These are phyloP conservation scores for Dactylellina haptotyla DNA, from an alignment of 2,329 filamentous ascomycete genomes.

Conservation along the genomic window DNA sequence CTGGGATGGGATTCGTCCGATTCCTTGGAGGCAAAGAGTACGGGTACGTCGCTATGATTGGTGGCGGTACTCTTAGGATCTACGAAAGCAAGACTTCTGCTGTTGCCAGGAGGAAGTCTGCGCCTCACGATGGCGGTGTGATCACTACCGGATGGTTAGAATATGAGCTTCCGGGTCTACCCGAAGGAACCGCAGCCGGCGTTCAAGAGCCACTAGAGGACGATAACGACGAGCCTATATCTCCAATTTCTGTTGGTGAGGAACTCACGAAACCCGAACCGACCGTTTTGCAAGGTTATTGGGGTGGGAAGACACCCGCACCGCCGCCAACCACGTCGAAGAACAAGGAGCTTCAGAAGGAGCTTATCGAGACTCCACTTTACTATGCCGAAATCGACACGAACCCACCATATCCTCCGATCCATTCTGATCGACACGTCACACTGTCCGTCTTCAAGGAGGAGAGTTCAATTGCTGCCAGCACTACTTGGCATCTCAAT, in stretches of 20 bases:
- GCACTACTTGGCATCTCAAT: conserved; percentile 55
- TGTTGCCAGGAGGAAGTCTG: conserved; percentile 55
- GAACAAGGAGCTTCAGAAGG: conserved; percentile 61
- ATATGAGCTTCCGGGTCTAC: conserved; percentile 57
- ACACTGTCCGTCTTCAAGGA: conserved; percentile 74
- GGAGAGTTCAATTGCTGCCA: conserved; percentile 56
- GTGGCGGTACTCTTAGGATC: conserved; percentile 63
- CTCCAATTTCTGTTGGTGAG: conserved; percentile 53
- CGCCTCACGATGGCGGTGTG: conserved; percentile 60
- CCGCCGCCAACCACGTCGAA: conserved; percentile 64
- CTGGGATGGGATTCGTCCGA: conserved; percentile 62
- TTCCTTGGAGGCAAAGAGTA: conserved; percentile 64
- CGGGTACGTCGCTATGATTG: conserved; percentile 63
- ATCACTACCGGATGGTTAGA: conserved; percentile 56
- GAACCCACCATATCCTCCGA: conserved; percentile 92
- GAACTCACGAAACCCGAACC: conserved; percentile 57
- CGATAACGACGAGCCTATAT: conserved; percentile 55
- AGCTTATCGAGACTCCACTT: conserved; percentile 67
- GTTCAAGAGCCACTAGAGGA: conserved; percentile 51
- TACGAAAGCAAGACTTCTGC: conserved; percentile 60
- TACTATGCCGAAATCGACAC: conserved; percentile 92
- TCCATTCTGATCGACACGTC: conserved; percentile 89
- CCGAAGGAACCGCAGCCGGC: conserved; percentile 54
- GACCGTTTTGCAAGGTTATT: conserved; percentile 39
- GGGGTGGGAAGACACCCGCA: conserved; percentile 51